These are phyloP conservation scores for Diddensiella transvaalensis DNA, from an alignment of 805 yeast genomes.

Conservation along the genomic window DNA sequence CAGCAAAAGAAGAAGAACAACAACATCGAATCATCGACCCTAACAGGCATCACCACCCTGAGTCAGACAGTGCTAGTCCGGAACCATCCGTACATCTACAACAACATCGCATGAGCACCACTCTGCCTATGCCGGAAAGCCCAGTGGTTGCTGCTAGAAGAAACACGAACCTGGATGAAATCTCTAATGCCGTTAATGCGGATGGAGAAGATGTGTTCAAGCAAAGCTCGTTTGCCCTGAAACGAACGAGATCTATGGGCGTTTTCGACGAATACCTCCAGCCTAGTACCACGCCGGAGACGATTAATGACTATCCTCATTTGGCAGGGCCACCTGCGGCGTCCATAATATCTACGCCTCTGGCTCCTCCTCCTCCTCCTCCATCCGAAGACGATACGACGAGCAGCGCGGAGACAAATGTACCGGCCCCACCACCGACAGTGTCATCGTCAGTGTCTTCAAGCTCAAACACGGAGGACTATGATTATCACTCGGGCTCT, in stretches of 20 bases:
- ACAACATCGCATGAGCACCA: too few relatives aligned
- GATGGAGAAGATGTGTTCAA: constrained; percentile 59
- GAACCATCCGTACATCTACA: too few relatives aligned
- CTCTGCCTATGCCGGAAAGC: too few relatives aligned
- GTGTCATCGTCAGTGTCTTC: background rate
- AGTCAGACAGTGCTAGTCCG: too few relatives aligned
- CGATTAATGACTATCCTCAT: constrained; percentile 25
- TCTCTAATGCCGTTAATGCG: constrained; percentile 61
- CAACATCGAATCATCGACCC: too few relatives aligned
- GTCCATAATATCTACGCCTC: too few relatives aligned
- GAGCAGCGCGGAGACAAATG: background rate
- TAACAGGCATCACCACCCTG: too few relatives aligned
- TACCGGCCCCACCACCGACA: constrained; percentile 5
- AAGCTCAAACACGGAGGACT: constrained; percentile 10
- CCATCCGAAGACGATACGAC: background rate
- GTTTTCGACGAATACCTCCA: constrained; percentile 58
- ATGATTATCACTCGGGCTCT: constrained; percentile 9
- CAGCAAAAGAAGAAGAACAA: too few relatives aligned
- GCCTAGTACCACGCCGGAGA: constrained; percentile 33
- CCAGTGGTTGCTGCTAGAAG: too few relatives aligned
- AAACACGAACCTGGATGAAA: constrained; percentile 22
- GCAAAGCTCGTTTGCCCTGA: constrained; percentile 66
- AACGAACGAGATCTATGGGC: constrained; percentile 81
- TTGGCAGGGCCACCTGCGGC: constrained; percentile 13
- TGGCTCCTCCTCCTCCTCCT: background rate